Evolutionary conservation across 352 stramenopile species (phyloP), one percentile per base, ranked within the genome.

Genomic region (Globisporangium radiosum): DNA sequence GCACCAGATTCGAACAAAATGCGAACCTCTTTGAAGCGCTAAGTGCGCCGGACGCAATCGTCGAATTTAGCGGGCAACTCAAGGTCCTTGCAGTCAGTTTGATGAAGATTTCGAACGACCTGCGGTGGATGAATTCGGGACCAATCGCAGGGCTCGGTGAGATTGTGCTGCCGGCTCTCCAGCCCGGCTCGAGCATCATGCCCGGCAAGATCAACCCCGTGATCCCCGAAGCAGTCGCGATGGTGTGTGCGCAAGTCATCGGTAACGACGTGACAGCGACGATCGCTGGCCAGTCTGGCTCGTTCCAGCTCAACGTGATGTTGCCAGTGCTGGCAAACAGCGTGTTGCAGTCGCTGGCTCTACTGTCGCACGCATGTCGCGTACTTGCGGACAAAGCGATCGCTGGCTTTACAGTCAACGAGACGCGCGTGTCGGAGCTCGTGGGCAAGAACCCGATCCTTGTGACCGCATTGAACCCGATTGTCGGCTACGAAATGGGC

Each of bases 151-250:
- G 96, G 25, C 68, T 99, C 4, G 91, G 93, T 17, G 96, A 99
- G 72, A 80, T 97, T 38, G 75, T 73, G 58, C 72, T 96, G 6
- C 94, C 94, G 10, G 89, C 81, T 19, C 94, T 97, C 53, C 92
- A 98, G 74, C 94, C 94, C 7, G 94, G 94, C 38, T 92, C 72
- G 48, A 96, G 76, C 58, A 99, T 99, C 75, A 99, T 99, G 96
- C 96, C 96, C 7, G 96, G 96, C 19, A 99, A 99, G 75, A 96
- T 98, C 47, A 99, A 99, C 75, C 96, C 96, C 15, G 74, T 78
- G 39, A 74, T 81, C 53, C 73, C 70, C 5, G 75, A 85, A 52
- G 64, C 75, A 19, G 65, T 85, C 54, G 69, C 73, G 19, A 85
- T 85, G 75, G 71, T 81, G 40, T 82, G 73, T 37, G 73, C 75